Conservation (phyloP, 2,329 filamentous ascomycete species). For the Neocatenulostroma microsporum region DNA sequence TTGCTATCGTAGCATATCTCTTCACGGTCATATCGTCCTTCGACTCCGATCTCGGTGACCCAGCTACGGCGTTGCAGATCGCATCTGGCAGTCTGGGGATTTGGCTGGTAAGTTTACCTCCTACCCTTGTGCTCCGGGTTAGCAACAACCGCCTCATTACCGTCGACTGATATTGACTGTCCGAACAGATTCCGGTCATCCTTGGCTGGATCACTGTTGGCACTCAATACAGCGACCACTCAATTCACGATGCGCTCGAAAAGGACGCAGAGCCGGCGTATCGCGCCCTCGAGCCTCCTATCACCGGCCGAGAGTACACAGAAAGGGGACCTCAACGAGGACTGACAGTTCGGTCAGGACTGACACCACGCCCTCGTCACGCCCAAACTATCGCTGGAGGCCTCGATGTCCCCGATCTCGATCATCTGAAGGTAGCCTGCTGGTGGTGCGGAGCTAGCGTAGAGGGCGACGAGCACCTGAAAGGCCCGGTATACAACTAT, state of each 20-base stretch:
- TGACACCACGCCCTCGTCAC: not conserved
- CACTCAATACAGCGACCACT: conserved; percentile 12
- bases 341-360: not conserved
- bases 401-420: not conserved
- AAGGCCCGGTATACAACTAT: conserved; percentile 22
- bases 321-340: too few relatives aligned
- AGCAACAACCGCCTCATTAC: not conserved
- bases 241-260: conserved; percentile 17
- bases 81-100: conserved; percentile 19
- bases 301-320: conserved; percentile 7
- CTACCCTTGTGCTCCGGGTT: too few relatives aligned
- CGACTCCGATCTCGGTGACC: conserved; percentile 12
- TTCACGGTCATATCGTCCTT: conserved; percentile 16
- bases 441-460: conserved; percentile 18
- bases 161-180: not conserved
- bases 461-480: conserved; percentile 18
- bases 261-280: not conserved
- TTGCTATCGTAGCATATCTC: conserved; percentile 15
- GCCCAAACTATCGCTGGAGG: not conserved
- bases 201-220: conserved; percentile 20
- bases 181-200: conserved; percentile 15
- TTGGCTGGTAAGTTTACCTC: conserved; percentile 15
- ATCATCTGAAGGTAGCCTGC: conserved; percentile 2
- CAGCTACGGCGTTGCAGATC: conserved; percentile 14
- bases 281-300: conserved; percentile 1